These are phyloP conservation scores for Brassica juncea DNA, from an alignment of 345 rosid genomes.

Conservation along the genomic window DNA sequence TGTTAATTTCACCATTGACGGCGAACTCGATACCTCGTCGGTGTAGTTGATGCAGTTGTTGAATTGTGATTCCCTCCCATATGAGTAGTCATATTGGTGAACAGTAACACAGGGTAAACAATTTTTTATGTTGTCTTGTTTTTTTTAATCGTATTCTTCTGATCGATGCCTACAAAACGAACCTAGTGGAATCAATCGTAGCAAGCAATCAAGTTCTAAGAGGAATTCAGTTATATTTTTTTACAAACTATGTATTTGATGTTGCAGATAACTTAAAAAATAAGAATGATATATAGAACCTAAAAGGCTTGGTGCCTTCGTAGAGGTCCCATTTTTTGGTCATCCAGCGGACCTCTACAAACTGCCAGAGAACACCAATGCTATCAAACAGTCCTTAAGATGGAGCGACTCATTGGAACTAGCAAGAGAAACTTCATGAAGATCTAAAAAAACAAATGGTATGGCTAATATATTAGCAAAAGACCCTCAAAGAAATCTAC, in stretches of 20 bases:
- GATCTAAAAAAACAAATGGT: not conserved
- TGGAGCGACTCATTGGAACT: not conserved
- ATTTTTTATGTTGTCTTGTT: not conserved
- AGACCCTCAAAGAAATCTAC: not conserved
- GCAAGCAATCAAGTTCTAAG: not conserved
- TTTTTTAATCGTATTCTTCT: not conserved
- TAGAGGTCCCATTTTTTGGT: not conserved
- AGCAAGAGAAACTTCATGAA: not conserved
- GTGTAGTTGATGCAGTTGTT: too few relatives aligned
- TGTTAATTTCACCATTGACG: not conserved
- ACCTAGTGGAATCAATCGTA: not conserved
- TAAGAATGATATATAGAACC: not conserved
- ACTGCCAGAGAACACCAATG: not conserved
- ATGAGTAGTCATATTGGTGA: not conserved
- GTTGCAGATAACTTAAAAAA: not conserved
- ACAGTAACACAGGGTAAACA: not conserved
- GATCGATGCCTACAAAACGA: not conserved
- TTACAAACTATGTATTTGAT: not conserved
- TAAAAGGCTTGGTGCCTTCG: not conserved
- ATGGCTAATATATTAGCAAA: not conserved
- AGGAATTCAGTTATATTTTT: not conserved
- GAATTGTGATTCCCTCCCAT: too few relatives aligned
- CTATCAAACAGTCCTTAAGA: not conserved
- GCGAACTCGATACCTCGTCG: not conserved
- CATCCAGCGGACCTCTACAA: not conserved